phyloP scores from a whole-genome alignment of 1,139 yeast species.

The Protomyces pachydermus region DNA sequence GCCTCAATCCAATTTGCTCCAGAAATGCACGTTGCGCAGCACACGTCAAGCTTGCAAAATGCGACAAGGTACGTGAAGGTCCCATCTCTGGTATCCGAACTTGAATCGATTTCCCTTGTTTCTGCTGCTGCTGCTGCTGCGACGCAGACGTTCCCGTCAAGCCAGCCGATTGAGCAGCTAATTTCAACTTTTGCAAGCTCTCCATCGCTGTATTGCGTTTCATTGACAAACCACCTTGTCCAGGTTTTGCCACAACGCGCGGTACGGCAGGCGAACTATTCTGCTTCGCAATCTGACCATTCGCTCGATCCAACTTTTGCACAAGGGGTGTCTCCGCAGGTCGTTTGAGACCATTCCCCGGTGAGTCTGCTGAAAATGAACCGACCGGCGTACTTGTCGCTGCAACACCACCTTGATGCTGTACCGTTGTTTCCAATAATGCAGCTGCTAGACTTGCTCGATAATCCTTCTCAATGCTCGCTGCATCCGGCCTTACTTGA shows the following conservation, averaged over 20 bases:
- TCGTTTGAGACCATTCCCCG: no score
- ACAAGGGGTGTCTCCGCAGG: no score
- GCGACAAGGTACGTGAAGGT: neutral
- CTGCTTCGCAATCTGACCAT: no score
- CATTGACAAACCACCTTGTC: no score
- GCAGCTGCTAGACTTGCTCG: neutral
- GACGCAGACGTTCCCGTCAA: no score
- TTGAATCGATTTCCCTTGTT: neutral
- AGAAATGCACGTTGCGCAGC: neutral
- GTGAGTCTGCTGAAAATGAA: no score
- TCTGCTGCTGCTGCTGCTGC: neutral
- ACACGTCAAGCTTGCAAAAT: neutral
- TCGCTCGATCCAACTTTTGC: no score
- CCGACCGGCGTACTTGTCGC: no score
- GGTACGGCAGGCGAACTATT: no score
- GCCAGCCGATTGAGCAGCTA: neutral
- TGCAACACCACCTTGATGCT: neutral
- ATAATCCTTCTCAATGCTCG: neutral
- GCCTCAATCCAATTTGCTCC: neutral
- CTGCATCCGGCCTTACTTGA: neutral
- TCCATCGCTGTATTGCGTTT: neutral
- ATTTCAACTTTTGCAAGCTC: neutral
- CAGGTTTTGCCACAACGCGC: no score
- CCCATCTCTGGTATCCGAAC: neutral
- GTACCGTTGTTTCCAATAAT: neutral